A percentile compares a stretch with the other conserved stretches of the same genome.
Conservation (phyloP, 2,329 filamentous ascomycete genomes). For the Blastomyces gilchristii region DNA sequence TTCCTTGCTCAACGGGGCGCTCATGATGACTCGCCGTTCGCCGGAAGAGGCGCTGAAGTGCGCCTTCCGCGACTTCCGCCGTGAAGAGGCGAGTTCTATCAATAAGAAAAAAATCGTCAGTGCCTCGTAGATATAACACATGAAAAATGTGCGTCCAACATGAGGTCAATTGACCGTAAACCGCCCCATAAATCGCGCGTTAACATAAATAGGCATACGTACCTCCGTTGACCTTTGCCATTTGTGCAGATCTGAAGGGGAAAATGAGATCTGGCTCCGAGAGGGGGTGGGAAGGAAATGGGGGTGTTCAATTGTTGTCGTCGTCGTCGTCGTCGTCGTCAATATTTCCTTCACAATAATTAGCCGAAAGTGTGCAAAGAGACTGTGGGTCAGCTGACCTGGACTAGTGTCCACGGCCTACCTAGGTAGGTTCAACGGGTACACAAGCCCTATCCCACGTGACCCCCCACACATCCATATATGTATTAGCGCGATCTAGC, state of each 20-base stretch:
- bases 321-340: constrained; percentile 5
- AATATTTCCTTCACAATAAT: not conserved
- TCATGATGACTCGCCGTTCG: constrained; percentile 93
- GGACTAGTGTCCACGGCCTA: constrained; percentile 9
- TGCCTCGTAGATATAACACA: too few species aligned
- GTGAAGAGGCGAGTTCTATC: constrained; percentile 53
- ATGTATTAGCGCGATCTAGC: too few species aligned
- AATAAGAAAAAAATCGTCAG: not conserved
- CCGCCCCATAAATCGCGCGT: not conserved
- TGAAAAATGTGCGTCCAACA: not conserved
- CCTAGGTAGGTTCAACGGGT: too few species aligned
- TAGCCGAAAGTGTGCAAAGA: constrained; percentile 8
- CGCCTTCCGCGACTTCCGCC: constrained; percentile 97
- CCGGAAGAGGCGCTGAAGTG: constrained; percentile 94
- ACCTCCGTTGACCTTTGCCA: constrained; percentile 26
- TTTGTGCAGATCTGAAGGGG: constrained; percentile 21
- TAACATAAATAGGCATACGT: constrained; percentile 13
- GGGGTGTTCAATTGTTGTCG: not conserved
- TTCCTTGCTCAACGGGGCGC: constrained; percentile 90
- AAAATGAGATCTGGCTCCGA: constrained; percentile 12
- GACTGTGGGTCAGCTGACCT: constrained; percentile 18
- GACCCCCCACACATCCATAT: too few species aligned
- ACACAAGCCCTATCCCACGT: too few species aligned
- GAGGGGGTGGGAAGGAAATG: not conserved
- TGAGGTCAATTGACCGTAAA: not conserved